Evolutionary conservation across 805 yeast genomes (phyloP), one percentile per base, ranked within the genome.

Genomic region (Priceomyces carsonii): DNA sequence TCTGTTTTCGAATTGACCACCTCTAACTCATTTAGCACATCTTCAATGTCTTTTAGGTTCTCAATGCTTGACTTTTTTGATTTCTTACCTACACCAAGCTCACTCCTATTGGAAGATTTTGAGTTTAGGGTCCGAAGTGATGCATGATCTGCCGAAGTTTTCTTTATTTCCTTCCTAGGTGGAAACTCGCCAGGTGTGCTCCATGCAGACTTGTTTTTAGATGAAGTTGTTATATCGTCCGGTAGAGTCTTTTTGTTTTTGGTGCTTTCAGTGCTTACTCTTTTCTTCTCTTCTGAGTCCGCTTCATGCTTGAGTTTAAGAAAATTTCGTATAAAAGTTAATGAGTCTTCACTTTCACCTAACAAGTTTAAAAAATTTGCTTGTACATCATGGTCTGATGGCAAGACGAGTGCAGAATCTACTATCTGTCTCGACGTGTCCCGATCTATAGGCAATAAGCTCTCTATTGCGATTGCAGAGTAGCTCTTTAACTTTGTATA

Each of bases 31-130:
- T 67, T 60, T 27, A 84, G 59, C 0, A 80, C 80, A 1, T 78
- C 76, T 39, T 84, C 89, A 6, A 85, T 71, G 39, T 84, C 91
- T 31, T 77, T 69, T 36, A 85, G 54, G 17, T 77, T 73, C 25
- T 76, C 80, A 6, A 80, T 55, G 49, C 73, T 79, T 43, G 63
- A 69, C 57, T 58, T 70, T 52, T 61, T 67, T 42, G 46, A 54
- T 40, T 49, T 57, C 46, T 51, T 64, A n/a, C n/a, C n/a, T n/a
- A n/a, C n/a, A n/a, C n/a, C n/a, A n/a, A n/a, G n/a, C n/a, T n/a
- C n/a, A n/a, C n/a, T n/a, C n/a, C n/a, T n/a, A n/a, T n/a, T n/a
- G n/a, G n/a, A n/a, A n/a, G n/a, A n/a, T n/a, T n/a, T n/a, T n/a
- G n/a, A n/a, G n/a, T n/a, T n/a, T n/a, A n/a, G n/a, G n/a, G n/a